Evolutionary conservation across 805 yeast genomes (phyloP), one percentile per base, ranked within the genome.

Genomic region (Candida loeiensis): DNA sequence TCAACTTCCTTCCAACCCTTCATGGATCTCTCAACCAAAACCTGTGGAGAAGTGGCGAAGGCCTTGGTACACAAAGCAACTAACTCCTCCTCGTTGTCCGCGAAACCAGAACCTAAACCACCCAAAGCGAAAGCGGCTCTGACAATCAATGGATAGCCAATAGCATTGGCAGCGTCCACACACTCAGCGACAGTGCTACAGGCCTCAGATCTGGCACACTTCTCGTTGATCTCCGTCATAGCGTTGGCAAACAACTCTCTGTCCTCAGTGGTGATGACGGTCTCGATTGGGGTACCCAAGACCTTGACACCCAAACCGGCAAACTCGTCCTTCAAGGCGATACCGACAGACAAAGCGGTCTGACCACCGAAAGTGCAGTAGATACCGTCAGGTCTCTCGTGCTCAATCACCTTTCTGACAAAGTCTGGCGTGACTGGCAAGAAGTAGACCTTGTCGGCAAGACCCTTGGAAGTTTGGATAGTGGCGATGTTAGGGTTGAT

Each of bases 1-100:
- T 91, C 99, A 55, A 91, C 85, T 71, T 91, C 99, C 66, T 91
- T 91, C 99, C 99, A 91, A 49, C 99, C 99, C 72, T 93, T 93
- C 95, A 91, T 86, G 34, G 96, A 88, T 61, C 82, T 80, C 73
- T 91, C 99, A 47, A 91, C 93, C 49, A 91, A 75, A 41, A 91
- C 95, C 71, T 91, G 99, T 9, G 99, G 97, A 42, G 96, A 84
- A 20, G 95, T 79, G 37, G 98, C 96, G 63, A 91, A 89, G 0
- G 98, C 96, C 61, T 85, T 82, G 58, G 80, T 79, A 73, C 96
- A 89, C 51, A 91, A 74, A 33, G 79, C 90, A 43, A 83, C 74
- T 56, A 91, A 77, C 69, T 91, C 90, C 48, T 76, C 65, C 58
- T 86, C 88, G 61, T 88, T 85, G 51, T 86, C 85, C 43, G 98